Evolutionary conservation across 305 asterid genomes (phyloP).

Genomic region (Petunia hybrid): DNA sequence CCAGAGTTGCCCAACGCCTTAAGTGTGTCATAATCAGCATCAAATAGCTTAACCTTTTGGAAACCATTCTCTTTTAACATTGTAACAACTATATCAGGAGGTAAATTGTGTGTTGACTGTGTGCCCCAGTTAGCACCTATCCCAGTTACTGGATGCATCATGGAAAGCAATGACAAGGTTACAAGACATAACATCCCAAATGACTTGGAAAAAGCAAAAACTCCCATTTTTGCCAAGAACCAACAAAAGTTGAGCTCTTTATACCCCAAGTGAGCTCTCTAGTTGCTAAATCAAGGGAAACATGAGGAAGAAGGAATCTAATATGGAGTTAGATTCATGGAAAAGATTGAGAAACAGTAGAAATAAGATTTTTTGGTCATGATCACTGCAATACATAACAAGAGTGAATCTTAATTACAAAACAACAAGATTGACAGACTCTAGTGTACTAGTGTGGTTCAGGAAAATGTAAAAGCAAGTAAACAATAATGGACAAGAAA

Average conservation of each 20-base stretch:
- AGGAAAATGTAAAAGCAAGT: background rate
- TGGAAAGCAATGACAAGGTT: constrained; percentile 28
- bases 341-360: background rate
- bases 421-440: background rate
- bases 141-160: constrained; percentile 51
- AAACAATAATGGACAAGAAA: background rate
- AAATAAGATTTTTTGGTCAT: background rate
- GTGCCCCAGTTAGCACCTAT: constrained; percentile 93
- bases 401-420: background rate
- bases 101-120: constrained; percentile 69
- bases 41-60: constrained; percentile 82
- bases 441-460: background rate
- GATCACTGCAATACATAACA: background rate
- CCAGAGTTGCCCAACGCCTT: constrained; percentile 66
- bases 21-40: constrained; percentile 70
- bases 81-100: constrained; percentile 70
- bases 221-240: constrained; percentile 23
- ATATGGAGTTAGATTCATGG: background rate
- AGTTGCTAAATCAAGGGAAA: background rate
- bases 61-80: constrained; percentile 78
- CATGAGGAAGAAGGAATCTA: background rate
- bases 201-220: constrained; percentile 24
- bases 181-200: constrained; percentile 6
- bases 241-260: background rate
- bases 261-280: background rate